Percentiles rank a stretch among this genome's conserved stretches.
phyloP scores from a whole-genome alignment of 495 filamentous ascomycete species.

The Penicillium tannophilum region DNA sequence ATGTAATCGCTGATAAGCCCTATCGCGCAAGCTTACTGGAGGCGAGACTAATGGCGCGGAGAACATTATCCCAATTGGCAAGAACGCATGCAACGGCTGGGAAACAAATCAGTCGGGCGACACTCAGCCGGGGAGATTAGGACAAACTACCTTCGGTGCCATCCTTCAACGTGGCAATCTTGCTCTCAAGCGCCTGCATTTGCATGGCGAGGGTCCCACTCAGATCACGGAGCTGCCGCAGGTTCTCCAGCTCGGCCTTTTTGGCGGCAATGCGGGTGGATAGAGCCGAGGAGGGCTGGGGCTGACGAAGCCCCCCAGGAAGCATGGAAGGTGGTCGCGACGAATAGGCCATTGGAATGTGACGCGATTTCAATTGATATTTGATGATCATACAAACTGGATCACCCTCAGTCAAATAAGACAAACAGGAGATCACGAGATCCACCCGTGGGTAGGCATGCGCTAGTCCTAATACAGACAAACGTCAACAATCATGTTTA shows the following conservation, averaged over 20 bases:
- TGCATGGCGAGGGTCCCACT: constrained; percentile 84
- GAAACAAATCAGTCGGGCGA: background rate
- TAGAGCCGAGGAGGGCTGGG: constrained; percentile 79
- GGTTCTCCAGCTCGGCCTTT: constrained; percentile 86
- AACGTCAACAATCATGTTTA: constrained; percentile 44
- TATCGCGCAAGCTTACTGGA: constrained; percentile 65
- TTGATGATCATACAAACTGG: background rate
- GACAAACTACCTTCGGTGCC: constrained; percentile 78
- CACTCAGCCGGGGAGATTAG: background rate
- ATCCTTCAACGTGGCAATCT: constrained; percentile 82
- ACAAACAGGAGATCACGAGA: constrained; percentile 5
- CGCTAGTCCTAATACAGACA: constrained; percentile 38
- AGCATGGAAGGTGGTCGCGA: constrained; percentile 51
- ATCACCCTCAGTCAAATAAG: constrained; percentile 9
- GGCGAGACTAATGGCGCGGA: constrained; percentile 92
- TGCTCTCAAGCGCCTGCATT: constrained; percentile 89
- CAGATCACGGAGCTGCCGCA: constrained; percentile 84
- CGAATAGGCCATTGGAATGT: constrained; percentile 55
- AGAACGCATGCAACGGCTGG: constrained; percentile 88
- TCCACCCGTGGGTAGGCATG: constrained; percentile 6
- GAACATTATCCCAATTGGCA: constrained; percentile 94
- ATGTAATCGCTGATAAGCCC: constrained; percentile 14
- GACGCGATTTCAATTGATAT: constrained; percentile 5
- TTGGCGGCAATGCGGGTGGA: constrained; percentile 88
- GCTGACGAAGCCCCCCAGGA: constrained; percentile 40